Percentiles rank a stretch among this genome's conserved stretches.
These are phyloP conservation scores for Zygnema circumcarinatum DNA, from an alignment of 139 green algal species.

Conservation along the genomic window DNA sequence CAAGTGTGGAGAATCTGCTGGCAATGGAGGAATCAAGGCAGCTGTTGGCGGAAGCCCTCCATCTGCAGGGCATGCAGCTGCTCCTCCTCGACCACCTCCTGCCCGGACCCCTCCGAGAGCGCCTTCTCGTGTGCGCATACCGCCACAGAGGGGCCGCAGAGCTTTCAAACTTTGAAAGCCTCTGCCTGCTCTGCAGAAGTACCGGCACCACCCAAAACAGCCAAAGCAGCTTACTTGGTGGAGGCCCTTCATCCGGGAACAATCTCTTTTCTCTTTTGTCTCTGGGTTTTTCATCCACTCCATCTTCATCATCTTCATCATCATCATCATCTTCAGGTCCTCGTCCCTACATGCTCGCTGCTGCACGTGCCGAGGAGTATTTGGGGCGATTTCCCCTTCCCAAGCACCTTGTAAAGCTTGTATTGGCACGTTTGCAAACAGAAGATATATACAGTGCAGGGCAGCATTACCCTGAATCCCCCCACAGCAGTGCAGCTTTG, in stretches of 20 bases:
- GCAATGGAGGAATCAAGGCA: background rate
- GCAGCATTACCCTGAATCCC: background rate
- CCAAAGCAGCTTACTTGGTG: no score
- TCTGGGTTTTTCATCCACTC: no score
- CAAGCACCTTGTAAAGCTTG: background rate
- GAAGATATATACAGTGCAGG: slow-evolving; percentile 15
- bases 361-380: slow-evolving; percentile 5
- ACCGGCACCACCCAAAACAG: background rate
- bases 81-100: background rate
- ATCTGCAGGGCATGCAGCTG: background rate
- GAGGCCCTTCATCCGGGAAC: no score
- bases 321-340: background rate
- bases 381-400: slow-evolving; percentile 24
- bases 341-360: background rate
- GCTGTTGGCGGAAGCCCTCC: background rate
- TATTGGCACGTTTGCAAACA: background rate
- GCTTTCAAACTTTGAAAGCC: slow-evolving; percentile 9
- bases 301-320: background rate
- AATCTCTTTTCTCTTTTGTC: no score
- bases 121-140: background rate
- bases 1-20: background rate
- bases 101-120: background rate
- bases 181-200: background rate
- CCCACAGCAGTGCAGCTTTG: slow-evolving; percentile 12
- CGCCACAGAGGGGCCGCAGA: background rate